Evolutionary conservation across 2,329 filamentous ascomycete species (phyloP).

Genomic region (Ophiostoma angusticollis): DNA sequence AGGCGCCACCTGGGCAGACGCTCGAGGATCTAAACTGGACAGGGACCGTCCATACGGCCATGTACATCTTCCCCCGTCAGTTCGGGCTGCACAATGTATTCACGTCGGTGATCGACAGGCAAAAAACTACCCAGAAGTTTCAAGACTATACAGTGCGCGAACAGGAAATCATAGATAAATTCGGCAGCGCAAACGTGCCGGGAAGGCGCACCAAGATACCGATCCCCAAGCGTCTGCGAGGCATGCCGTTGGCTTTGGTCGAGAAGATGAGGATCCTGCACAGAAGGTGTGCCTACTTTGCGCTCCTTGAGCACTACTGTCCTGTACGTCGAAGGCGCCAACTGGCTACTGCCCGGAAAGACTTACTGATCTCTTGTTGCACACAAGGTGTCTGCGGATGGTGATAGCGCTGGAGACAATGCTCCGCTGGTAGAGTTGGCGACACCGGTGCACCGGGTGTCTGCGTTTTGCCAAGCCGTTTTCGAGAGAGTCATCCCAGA

Average conservation of each 20-base stretch:
- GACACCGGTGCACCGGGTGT: constrained; percentile 55
- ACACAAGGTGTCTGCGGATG: too few relatives aligned
- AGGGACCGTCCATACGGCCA: constrained; percentile 61
- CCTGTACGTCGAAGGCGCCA: constrained; percentile 33
- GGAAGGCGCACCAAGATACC: constrained; percentile 18
- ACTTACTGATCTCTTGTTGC: too few relatives aligned
- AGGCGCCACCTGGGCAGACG: constrained; percentile 15
- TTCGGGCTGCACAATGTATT: constrained; percentile 92
- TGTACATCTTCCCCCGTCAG: constrained; percentile 87
- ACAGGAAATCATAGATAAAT: constrained; percentile 51
- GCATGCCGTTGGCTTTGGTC: constrained; percentile 45
- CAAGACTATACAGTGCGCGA: constrained; percentile 82
- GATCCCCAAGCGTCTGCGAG: constrained; percentile 57
- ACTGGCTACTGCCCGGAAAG: too few relatives aligned
- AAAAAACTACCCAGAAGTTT: constrained; percentile 57
- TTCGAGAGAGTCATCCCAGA: constrained; percentile 60
- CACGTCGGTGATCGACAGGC: constrained; percentile 50
- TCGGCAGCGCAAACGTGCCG: constrained; percentile 17
- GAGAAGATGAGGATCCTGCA: constrained; percentile 59
- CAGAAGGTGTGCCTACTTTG: constrained; percentile 62
- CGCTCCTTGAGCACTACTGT: constrained; percentile 72
- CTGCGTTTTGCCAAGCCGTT: constrained; percentile 73
- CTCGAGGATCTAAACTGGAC: constrained; percentile 22
- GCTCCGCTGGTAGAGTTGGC: constrained; percentile 52
- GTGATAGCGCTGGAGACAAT: too few relatives aligned